Evolutionary conservation across 345 rosid species (phyloP).

Genomic region (Citrus medica): DNA sequence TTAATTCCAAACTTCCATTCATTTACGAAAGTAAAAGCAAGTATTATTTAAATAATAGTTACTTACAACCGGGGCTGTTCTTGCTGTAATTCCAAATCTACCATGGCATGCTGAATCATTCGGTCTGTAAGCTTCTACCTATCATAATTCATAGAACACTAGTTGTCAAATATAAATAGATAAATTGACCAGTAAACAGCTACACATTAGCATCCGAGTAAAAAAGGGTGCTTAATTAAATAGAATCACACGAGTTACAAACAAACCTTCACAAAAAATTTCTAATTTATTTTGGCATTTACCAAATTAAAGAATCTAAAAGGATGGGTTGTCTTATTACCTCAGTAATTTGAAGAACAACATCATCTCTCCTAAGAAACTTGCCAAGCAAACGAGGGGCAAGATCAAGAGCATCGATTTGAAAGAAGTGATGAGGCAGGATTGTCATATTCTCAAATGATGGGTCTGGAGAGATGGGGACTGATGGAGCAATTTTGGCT

Average conservation of each 20-base stretch:
- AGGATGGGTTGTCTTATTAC: conserved; percentile 23
- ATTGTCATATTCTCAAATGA: conserved; percentile 32
- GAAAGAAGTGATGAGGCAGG: conserved; percentile 66
- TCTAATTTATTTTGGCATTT: no score
- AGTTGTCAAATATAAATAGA: no score
- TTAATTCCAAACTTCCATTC: not conserved
- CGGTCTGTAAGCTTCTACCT: conserved; percentile 96
- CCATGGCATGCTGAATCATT: conserved; percentile 96
- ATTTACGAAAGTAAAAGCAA: not conserved
- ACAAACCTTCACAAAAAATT: no score
- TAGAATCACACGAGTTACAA: no score
- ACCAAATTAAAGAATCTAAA: not conserved
- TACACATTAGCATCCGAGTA: no score
- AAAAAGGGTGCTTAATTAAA: no score
- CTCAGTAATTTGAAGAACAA: conserved; percentile 86
- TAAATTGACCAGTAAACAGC: no score
- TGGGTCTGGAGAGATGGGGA: conserved; percentile 2
- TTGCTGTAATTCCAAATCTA: conserved; percentile 71
- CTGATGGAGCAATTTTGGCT: conserved; percentile 2
- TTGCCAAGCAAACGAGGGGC: conserved; percentile 96
- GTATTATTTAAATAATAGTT: not conserved
- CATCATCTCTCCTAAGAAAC: conserved; percentile 68
- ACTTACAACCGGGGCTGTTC: conserved; percentile 88
- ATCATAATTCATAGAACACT: not conserved
- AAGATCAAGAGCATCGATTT: conserved; percentile 78